Conservation (phyloP, 768 basidiomycete genomes). For the Hericium erinaceus region DNA sequence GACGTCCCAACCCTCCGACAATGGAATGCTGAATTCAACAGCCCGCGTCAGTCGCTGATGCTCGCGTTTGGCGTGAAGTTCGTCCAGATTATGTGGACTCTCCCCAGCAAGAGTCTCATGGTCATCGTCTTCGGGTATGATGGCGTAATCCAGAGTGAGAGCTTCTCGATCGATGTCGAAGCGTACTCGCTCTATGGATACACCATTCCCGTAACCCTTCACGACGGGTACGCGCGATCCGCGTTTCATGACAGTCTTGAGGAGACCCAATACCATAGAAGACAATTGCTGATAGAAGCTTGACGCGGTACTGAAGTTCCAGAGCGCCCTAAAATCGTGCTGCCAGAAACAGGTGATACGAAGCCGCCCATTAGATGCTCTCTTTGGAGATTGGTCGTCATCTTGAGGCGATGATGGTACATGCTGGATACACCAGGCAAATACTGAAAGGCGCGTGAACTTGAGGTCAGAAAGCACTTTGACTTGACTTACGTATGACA, state of each 20-base stretch:
- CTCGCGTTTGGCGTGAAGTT: slow-evolving; percentile 56
- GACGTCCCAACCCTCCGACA: slow-evolving; percentile 78
- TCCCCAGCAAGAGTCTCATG: slow-evolving; percentile 22
- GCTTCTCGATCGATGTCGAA: slow-evolving; percentile 82
- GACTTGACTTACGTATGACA: slow-evolving; percentile 47
- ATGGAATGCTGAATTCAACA: slow-evolving; percentile 74
- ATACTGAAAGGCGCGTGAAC: slow-evolving; percentile 36
- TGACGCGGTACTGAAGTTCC: slow-evolving; percentile 65
- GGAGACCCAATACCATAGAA: slow-evolving; percentile 73
- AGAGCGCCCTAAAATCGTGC: slow-evolving; percentile 81
- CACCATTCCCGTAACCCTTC: slow-evolving; percentile 70
- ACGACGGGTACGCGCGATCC: slow-evolving; percentile 69
- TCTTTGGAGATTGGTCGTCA: slow-evolving; percentile 8
- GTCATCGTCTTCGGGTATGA: slow-evolving; percentile 69
- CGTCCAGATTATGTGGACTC: slow-evolving; percentile 44
- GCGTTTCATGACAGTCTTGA: slow-evolving; percentile 73
- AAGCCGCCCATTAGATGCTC: slow-evolving; percentile 29
- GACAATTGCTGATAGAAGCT: slow-evolving; percentile 72
- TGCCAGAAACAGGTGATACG: slow-evolving; percentile 93
- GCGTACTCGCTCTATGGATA: slow-evolving; percentile 67
- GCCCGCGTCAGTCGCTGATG: slow-evolving; percentile 62
- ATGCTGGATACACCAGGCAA: slow-evolving; percentile 91
- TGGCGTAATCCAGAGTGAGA: slow-evolving; percentile 72
- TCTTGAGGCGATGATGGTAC: slow-evolving; percentile 28
- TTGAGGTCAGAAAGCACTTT: slow-evolving; percentile 7